Evolutionary conservation across 192 early-diverging fungal genomes (phyloP), one percentile per base, ranked within the genome.

Genomic region (Thamnidium elegans): DNA sequence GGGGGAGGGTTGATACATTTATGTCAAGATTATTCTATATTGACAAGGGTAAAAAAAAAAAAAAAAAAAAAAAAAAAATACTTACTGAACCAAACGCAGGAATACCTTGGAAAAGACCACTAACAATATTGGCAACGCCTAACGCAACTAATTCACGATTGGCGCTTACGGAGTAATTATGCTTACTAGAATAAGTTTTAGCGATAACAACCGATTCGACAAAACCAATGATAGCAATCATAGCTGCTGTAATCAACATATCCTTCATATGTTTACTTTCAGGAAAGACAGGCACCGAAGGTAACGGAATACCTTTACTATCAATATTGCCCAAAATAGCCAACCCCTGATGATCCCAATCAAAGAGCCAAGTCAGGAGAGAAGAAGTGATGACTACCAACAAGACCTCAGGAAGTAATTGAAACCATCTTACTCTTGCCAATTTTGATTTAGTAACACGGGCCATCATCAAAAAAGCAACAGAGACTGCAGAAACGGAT

Each of bases 101-200:
- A 21, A 70, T 70, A 15, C 73, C 69, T 55, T 75, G 73, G 65
- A 97, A 94, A 0, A 92, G 74, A 19, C 89, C 86, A 31, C 92
- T 90, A 44, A 93, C 59, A 31, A 93, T 82, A 62, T 98, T 99
- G 54, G 88, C 81, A n/a, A 89, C 75, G 26, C 97, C 97, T 62
- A 99, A 77, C 3, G 96, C 97, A 42, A 99, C 96, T 34, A 99
- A 81, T 74, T 99, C 97, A 44, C 97, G 88, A 68, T 99, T 99
- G 9, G 96, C 89, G 13, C 90, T 93, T 45, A 98, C 90, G 7
- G 88, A 77, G 67, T 98, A 97, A 74, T 95, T 92, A 79, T 96
- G 90, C 51, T 91, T 86, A 58, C 86, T 87, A 0, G 95, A 89
- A 71, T 95, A 98, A 26, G 92, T 92, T 68, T 97, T 94, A 4